Percentiles rank a stretch among this genome's conserved stretches.
Conservation (phyloP, 371 early-diverging fungal species). For the Phascolomyces articulosus region DNA sequence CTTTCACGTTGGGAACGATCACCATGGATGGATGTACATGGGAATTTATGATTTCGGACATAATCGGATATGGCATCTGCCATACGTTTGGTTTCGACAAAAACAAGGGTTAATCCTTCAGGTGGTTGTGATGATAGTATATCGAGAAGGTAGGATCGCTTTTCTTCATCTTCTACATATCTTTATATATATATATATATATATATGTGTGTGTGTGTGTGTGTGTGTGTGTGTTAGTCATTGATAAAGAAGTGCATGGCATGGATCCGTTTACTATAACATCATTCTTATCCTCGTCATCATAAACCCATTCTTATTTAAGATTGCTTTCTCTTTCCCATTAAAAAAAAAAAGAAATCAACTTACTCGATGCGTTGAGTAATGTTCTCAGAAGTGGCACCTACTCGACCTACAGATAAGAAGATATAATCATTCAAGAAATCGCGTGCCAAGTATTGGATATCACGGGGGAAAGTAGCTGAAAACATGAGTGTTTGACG, state of each 20-base stretch:
- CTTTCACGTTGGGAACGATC: slow-evolving; percentile 93
- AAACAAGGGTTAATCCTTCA: slow-evolving; percentile 86
- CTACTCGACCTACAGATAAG: slow-evolving; percentile 56
- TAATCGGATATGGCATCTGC: slow-evolving; percentile 89
- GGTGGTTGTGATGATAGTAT: slow-evolving; percentile 69
- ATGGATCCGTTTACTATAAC: neutral
- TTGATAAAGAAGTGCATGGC: neutral
- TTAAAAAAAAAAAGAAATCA: neutral
- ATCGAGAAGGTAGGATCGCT: slow-evolving; percentile 86
- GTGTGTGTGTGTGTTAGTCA: no score
- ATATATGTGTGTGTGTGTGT: no score
- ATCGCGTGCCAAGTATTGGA: slow-evolving; percentile 88
- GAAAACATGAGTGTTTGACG: slow-evolving; percentile 92
- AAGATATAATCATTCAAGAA: slow-evolving; percentile 71
- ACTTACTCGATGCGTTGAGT: slow-evolving; percentile 43
- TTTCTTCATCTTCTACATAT: slow-evolving; percentile 85
- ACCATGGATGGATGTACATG: slow-evolving; percentile 93
- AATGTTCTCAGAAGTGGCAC: slow-evolving; percentile 55
- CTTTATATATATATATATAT: neutral
- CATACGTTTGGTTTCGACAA: slow-evolving; percentile 96
- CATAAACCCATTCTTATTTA: no score
- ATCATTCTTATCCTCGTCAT: no score
- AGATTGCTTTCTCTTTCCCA: no score
- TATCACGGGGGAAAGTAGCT: slow-evolving; percentile 97
- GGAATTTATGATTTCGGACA: slow-evolving; percentile 64